Evolutionary conservation across 257 asterid genomes (phyloP).

Genomic region (Coffea canephora): DNA sequence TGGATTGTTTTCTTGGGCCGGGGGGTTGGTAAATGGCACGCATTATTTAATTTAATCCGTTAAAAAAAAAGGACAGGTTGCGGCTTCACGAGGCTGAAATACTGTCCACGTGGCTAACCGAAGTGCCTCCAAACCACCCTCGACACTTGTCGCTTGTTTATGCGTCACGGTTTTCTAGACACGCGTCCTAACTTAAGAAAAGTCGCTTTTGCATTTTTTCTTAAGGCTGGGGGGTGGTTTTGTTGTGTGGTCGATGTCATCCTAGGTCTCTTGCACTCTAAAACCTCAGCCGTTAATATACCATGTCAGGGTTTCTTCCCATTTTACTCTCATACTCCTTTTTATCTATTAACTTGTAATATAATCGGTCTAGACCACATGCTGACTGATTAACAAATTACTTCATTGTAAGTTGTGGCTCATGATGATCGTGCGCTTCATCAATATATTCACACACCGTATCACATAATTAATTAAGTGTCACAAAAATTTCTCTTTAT

Average conservation of each 20-base stretch:
- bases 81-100: slow-evolving; percentile 33
- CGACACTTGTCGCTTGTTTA: slow-evolving; percentile 18
- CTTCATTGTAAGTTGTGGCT: not conserved
- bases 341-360: too few species aligned
- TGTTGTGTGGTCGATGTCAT: slow-evolving; percentile 2
- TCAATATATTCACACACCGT: not conserved
- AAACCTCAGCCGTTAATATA: not conserved
- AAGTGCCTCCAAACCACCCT: not conserved
- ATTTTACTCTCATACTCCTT: not conserved
- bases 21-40: too few species aligned
- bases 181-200: slow-evolving; percentile 16
- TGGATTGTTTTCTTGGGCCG: too few species aligned
- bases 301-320: not conserved
- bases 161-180: slow-evolving; percentile 9
- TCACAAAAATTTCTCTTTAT: too few species aligned
- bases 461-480: not conserved
- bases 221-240: not conserved
- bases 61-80: slow-evolving; percentile 13
- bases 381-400: too few species aligned
- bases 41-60: too few species aligned
- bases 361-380: too few species aligned
- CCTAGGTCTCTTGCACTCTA: not conserved
- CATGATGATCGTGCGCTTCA: not conserved
- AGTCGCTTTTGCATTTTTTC: not conserved
- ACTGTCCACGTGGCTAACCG: slow-evolving; percentile 26